A percentile compares a stretch with the other conserved stretches of the same genome.
These are phyloP conservation scores for Butyriboletus loyo DNA, from an alignment of 768 basidiomycete species.

Conservation along the genomic window DNA sequence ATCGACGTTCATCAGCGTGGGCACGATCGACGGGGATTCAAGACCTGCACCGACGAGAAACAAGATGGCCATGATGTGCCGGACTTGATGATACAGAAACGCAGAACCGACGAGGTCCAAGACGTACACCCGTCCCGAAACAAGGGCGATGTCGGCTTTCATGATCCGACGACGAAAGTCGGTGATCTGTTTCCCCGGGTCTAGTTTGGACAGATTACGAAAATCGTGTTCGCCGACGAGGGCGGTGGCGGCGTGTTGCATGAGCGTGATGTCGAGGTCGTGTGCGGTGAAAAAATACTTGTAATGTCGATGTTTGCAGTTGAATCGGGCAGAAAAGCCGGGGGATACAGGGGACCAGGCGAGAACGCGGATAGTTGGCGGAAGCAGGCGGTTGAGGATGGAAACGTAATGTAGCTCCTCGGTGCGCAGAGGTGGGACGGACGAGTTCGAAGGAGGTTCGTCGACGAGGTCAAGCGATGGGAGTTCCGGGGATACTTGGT, in stretches of 20 bases:
- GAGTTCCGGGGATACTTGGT: conserved; percentile 6
- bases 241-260: conserved; percentile 69
- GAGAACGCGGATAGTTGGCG: conserved; percentile 82
- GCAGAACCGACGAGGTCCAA: conserved; percentile 85
- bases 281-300: conserved; percentile 90
- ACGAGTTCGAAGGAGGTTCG: conserved; percentile 37
- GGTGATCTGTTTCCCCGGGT: conserved; percentile 87
- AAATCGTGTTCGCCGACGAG: conserved; percentile 93
- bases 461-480: conserved; percentile 35
- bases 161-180: conserved; percentile 69
- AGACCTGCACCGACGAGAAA: conserved; percentile 84
- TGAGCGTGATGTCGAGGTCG: conserved; percentile 64
- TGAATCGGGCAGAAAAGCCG: conserved; percentile 84
- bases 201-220: conserved; percentile 92
- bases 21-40: conserved; percentile 68
- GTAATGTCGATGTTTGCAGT: conserved; percentile 87
- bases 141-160: conserved; percentile 57
- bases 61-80: conserved; percentile 89
- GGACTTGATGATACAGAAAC: conserved; percentile 94
- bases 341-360: conserved; percentile 90
- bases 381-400: conserved; percentile 84
- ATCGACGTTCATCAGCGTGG: conserved; percentile 70
- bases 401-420: conserved; percentile 73
- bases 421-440: conserved; percentile 24
- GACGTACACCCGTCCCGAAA: conserved; percentile 47